phyloP scores from a whole-genome alignment of 768 basidiomycete genomes.

The Amanita rubescens region DNA sequence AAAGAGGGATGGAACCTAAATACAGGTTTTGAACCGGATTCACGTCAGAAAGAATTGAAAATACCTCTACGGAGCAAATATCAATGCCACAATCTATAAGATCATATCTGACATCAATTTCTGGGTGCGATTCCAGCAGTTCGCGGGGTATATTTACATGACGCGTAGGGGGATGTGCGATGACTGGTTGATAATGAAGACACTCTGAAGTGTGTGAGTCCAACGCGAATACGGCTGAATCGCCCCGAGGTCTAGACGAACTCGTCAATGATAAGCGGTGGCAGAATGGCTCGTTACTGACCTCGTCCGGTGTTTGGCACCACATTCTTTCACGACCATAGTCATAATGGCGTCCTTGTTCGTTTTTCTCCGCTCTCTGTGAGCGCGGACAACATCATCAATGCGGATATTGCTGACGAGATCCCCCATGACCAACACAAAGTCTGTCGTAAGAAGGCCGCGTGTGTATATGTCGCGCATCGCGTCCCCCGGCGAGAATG shows the following conservation, averaged over 20 bases:
- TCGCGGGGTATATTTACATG: conserved; percentile 70
- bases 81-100: conserved; percentile 86
- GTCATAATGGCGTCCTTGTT: conserved; percentile 97
- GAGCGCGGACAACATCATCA: conserved; percentile 80
- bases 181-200: conserved; percentile 75
- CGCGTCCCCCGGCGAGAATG: conserved; percentile 84
- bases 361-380: conserved; percentile 78
- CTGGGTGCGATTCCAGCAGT: conserved; percentile 60
- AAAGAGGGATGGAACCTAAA: conserved; percentile 87
- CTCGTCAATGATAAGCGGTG: neutral
- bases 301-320: conserved; percentile 67
- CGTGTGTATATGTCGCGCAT: conserved; percentile 92
- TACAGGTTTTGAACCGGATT: conserved; percentile 1
- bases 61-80: conserved; percentile 87
- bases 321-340: conserved; percentile 83
- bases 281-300: conserved; percentile 24
- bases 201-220: conserved; percentile 73
- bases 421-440: conserved; percentile 86
- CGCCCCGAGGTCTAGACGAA: conserved; percentile 29
- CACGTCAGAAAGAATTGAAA: conserved; percentile 12
- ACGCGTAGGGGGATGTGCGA: conserved; percentile 59
- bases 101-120: conserved; percentile 84
- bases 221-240: conserved; percentile 73
- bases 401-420: conserved; percentile 91
- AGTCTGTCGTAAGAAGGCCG: conserved; percentile 84